phyloP scores from a whole-genome alignment of 306 rosid species.

The Gastrolobium bilobum region DNA sequence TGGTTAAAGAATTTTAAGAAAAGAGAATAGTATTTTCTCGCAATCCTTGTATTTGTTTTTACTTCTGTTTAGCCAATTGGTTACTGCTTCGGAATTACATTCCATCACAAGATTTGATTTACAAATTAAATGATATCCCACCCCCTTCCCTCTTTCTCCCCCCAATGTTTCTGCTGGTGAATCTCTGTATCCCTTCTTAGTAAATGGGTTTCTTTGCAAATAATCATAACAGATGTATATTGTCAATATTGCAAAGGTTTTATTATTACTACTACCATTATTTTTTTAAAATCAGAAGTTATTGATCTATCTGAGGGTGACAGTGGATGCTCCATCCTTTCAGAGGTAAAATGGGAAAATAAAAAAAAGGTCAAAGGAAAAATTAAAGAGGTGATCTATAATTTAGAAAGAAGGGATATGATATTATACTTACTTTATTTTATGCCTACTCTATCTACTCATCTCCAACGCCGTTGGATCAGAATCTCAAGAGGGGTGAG shows the following conservation, averaged over 20 bases:
- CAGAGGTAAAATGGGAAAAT: background rate
- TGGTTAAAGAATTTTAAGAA: too few species aligned
- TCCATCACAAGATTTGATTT: too few species aligned
- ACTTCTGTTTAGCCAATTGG: too few species aligned
- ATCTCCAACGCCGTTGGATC: too few species aligned
- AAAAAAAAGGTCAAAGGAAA: background rate
- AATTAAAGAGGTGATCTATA: background rate
- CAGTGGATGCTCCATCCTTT: background rate
- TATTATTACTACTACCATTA: background rate
- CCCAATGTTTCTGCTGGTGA: background rate
- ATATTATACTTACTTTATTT: too few species aligned
- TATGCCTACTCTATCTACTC: too few species aligned
- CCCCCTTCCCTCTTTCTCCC: too few species aligned
- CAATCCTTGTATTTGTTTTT: too few species aligned
- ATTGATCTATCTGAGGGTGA: background rate
- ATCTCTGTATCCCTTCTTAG: conserved; percentile 5
- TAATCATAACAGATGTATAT: background rate
- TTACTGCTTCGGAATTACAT: too few species aligned
- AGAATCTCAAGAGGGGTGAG: too few species aligned
- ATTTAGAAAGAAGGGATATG: background rate
- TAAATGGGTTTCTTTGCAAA: background rate
- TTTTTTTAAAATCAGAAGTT: background rate
- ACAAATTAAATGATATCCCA: too few species aligned
- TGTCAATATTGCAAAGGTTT: background rate
- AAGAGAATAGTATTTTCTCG: too few species aligned